Evolutionary conservation across 2,329 filamentous ascomycete genomes (phyloP).

Genomic region (Alternaria angustiovoidea): DNA sequence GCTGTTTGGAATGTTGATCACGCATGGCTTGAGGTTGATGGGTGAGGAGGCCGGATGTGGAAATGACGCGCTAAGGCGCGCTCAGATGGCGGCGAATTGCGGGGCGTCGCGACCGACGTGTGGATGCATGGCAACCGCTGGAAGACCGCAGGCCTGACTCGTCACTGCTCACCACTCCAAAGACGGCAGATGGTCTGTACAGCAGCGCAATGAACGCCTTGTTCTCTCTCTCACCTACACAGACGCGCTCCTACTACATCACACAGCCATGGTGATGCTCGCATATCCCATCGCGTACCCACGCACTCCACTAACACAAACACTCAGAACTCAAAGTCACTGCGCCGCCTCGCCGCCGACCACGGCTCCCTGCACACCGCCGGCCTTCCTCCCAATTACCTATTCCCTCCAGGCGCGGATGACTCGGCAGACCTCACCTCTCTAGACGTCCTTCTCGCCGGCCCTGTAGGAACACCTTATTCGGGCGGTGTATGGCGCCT

Average conservation of each 20-base stretch:
- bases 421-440: conserved; percentile 63
- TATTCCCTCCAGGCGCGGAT: conserved; percentile 58
- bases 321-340: conserved; percentile 56
- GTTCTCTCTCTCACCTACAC: background rate
- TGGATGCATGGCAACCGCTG: background rate
- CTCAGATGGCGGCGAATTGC: conserved; percentile 6
- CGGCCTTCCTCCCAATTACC: conserved; percentile 68
- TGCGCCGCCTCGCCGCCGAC: conserved; percentile 68
- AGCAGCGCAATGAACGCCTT: background rate
- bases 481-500: conserved; percentile 66
- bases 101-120: conserved; percentile 17
- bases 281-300: background rate
- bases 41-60: background rate
- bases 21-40: too few species aligned
- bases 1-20: too few species aligned
- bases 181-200: background rate
- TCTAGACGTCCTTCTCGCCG: conserved; percentile 66
- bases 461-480: conserved; percentile 68
- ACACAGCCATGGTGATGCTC: conserved; percentile 21
- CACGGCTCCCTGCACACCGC: conserved; percentile 64
- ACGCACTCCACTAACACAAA: background rate
- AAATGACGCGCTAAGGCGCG: conserved; percentile 12
- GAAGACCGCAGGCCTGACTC: background rate
- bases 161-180: background rate
- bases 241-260: background rate